Evolutionary conservation across 2,329 filamentous ascomycete species (phyloP).

Genomic region (Aspergillus sp.): DNA sequence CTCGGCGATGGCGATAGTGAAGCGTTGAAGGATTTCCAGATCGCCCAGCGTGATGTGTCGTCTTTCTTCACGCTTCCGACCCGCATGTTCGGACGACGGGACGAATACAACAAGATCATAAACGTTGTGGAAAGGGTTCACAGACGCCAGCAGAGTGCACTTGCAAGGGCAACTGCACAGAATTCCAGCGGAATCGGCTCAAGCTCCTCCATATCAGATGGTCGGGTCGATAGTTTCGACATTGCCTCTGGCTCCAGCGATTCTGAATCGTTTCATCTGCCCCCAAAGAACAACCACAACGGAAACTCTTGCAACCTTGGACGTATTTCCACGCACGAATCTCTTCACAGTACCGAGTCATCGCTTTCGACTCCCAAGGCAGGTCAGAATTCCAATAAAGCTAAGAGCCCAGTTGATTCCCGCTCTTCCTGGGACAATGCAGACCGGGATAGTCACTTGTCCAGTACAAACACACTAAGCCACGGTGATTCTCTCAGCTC

Average conservation of each 20-base stretch:
- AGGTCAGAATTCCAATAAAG: slow-evolving; percentile 18
- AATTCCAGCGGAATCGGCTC: slow-evolving; percentile 46
- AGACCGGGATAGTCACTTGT: slow-evolving; percentile 35
- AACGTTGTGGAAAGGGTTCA: slow-evolving; percentile 73
- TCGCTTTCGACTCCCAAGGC: slow-evolving; percentile 27
- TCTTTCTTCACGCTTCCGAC: slow-evolving; percentile 86
- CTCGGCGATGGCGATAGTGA: slow-evolving; percentile 69
- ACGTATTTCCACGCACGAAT: slow-evolving; percentile 30
- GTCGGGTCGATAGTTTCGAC: slow-evolving; percentile 44
- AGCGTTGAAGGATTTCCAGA: slow-evolving; percentile 67
- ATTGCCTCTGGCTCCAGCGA: slow-evolving; percentile 52
- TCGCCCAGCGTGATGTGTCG: slow-evolving; percentile 81
- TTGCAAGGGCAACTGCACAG: slow-evolving; percentile 26
- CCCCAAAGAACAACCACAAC: slow-evolving; percentile 35
- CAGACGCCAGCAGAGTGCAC: slow-evolving; percentile 51
- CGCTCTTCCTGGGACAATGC: slow-evolving; percentile 29
- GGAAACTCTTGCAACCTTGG: slow-evolving; percentile 22
- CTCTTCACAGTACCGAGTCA: slow-evolving; percentile 29
- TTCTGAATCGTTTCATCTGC: slow-evolving; percentile 43
- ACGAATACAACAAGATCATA: slow-evolving; percentile 66
- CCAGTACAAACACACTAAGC: slow-evolving; percentile 24
- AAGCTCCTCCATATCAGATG: slow-evolving; percentile 49
- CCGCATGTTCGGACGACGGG: slow-evolving; percentile 72
- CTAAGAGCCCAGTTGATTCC: slow-evolving; percentile 34
- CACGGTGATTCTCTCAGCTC: slow-evolving; percentile 27